phyloP scores from a whole-genome alignment of 345 rosid genomes.

The Brassica juncea region DNA sequence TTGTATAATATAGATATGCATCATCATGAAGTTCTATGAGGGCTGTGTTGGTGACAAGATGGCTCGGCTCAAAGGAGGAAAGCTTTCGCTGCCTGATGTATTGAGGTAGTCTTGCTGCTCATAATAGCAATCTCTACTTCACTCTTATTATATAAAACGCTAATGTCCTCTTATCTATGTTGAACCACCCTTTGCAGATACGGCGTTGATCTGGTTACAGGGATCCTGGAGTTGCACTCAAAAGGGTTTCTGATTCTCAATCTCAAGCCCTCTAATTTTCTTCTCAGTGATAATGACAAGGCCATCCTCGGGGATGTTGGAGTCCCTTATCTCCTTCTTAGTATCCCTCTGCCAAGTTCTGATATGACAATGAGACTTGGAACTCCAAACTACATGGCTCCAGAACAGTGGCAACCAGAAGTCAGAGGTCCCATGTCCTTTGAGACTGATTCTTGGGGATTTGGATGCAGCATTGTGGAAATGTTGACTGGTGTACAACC shows the following conservation, averaged over 20 bases:
- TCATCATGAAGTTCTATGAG: conserved; percentile 83
- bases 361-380: conserved; percentile 73
- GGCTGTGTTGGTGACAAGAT: conserved; percentile 86
- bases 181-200: conserved; percentile 50
- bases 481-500: conserved; percentile 90
- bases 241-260: conserved; percentile 73
- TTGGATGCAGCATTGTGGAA: conserved; percentile 88
- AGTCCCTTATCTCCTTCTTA: conserved; percentile 69
- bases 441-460: conserved; percentile 97
- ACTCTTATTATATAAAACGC: background rate
- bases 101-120: conserved; percentile 51
- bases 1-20: conserved; percentile 45
- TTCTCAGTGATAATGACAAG: conserved; percentile 66
- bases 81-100: conserved; percentile 59
- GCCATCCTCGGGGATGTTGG: conserved; percentile 83
- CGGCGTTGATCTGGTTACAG: conserved; percentile 68
- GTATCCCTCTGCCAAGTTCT: conserved; percentile 65
- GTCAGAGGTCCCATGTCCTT: conserved; percentile 78
- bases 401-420: conserved; percentile 97
- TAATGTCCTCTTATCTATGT: background rate
- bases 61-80: conserved; percentile 84
- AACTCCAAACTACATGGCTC: conserved; percentile 96
- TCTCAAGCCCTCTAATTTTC: conserved; percentile 78
- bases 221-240: conserved; percentile 65
- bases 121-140: too few species aligned